phyloP scores from a whole-genome alignment of 805 yeast species.

The Grigorovia transvaalensis region DNA sequence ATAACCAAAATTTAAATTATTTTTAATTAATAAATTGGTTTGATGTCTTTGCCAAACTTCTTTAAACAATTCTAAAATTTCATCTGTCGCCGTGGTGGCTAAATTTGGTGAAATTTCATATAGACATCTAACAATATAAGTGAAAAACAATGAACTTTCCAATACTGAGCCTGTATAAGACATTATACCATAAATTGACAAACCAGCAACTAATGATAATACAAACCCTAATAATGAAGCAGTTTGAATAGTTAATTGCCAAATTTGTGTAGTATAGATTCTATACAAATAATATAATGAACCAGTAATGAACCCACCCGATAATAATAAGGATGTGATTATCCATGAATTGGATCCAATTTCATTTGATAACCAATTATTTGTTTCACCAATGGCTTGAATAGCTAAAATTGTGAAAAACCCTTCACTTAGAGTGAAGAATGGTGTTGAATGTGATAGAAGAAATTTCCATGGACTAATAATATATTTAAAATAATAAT shows the following conservation, averaged over 20 bases:
- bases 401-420: slow-evolving; percentile 85
- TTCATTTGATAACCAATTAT: slow-evolving; percentile 46
- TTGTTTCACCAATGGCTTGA: slow-evolving; percentile 81
- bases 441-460: slow-evolving; percentile 73
- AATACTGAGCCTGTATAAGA: slow-evolving; percentile 81
- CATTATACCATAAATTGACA: slow-evolving; percentile 76
- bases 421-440: slow-evolving; percentile 85
- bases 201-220: slow-evolving; percentile 59
- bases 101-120: slow-evolving; percentile 89
- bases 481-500: slow-evolving; percentile 28
- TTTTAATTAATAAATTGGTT: slow-evolving; percentile 24
- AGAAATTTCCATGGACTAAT: slow-evolving; percentile 62
- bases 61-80: slow-evolving; percentile 32
- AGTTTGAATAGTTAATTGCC: slow-evolving; percentile 55
- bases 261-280: slow-evolving; percentile 70
- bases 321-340: slow-evolving; percentile 56
- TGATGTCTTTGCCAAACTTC: slow-evolving; percentile 29
- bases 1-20: slow-evolving; percentile 26
- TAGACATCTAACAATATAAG: slow-evolving; percentile 85
- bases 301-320: slow-evolving; percentile 67
- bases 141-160: slow-evolving; percentile 76
- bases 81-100: slow-evolving; percentile 43
- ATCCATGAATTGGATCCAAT: slow-evolving; percentile 68
- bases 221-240: slow-evolving; percentile 84
- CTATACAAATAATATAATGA: slow-evolving; percentile 72